phyloP scores from a whole-genome alignment of 371 early-diverging fungal genomes.

The Phascolomyces articulosus region DNA sequence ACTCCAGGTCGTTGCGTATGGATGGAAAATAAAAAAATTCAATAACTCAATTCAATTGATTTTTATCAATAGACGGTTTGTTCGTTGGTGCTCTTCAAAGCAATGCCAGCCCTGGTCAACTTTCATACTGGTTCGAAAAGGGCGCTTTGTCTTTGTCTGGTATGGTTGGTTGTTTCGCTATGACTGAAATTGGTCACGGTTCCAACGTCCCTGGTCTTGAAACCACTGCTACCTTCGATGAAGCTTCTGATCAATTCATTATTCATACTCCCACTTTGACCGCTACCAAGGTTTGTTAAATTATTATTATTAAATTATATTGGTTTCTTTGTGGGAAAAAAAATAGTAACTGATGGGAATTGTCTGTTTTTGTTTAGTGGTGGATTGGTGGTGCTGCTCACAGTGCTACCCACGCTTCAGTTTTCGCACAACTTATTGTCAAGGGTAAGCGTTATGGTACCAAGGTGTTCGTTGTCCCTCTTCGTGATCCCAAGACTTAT shows the following conservation, averaged over 20 bases:
- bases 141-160: constrained; percentile 84
- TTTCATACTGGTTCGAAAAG: constrained; percentile 87
- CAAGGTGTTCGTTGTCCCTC: constrained; percentile 78
- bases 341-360: not conserved
- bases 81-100: constrained; percentile 91
- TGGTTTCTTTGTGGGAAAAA: not conserved
- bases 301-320: too few species aligned
- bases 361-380: constrained; percentile 54
- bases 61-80: constrained; percentile 60
- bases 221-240: constrained; percentile 92
- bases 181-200: constrained; percentile 91
- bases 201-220: constrained; percentile 93
- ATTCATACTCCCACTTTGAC: constrained; percentile 92
- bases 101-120: constrained; percentile 85
- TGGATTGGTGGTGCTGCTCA: constrained; percentile 97
- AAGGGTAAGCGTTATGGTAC: constrained; percentile 79
- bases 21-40: too few species aligned
- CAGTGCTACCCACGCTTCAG: constrained; percentile 82
- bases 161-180: constrained; percentile 89
- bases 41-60: too few species aligned
- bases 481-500: constrained; percentile 67
- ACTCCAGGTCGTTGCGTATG: too few species aligned
- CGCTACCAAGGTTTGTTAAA: constrained; percentile 70
- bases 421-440: constrained; percentile 82
- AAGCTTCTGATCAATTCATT: constrained; percentile 81